A percentile compares a stretch with the other conserved stretches of the same genome.
These are phyloP conservation scores for Scenedesmus sp. DNA, from an alignment of 163 green algal genomes.

Conservation along the genomic window DNA sequence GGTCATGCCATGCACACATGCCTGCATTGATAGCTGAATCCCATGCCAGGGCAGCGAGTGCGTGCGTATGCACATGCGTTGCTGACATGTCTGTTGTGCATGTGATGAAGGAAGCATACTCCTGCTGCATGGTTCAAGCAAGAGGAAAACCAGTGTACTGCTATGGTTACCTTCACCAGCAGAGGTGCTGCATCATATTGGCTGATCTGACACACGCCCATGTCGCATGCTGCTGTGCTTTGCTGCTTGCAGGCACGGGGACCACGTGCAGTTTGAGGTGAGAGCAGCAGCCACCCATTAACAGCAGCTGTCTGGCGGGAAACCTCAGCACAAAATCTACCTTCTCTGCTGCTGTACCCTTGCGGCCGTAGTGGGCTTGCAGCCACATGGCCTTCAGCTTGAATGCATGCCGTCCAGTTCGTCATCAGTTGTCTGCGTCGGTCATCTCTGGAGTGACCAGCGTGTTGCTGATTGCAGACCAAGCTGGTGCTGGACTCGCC, in stretches of 20 bases:
- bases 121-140: no score
- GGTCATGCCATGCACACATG: neutral
- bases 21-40: neutral
- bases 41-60: no score
- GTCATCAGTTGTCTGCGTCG: neutral
- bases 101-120: no score
- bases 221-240: neutral
- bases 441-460: neutral
- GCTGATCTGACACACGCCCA: neutral
- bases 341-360: no score
- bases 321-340: neutral
- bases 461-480: constrained; percentile 16
- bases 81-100: no score
- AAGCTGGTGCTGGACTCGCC: constrained; percentile 53
- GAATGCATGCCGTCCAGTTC: neutral
- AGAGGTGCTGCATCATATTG: neutral
- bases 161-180: neutral
- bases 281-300: neutral
- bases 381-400: neutral
- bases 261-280: constrained; percentile 45
- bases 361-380: neutral
- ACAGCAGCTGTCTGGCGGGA: neutral
- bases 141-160: neutral
- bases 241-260: neutral
- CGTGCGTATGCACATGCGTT: no score